These are phyloP conservation scores for Dactylellina cionopaga DNA, from an alignment of 2,329 filamentous ascomycete species.

Conservation along the genomic window DNA sequence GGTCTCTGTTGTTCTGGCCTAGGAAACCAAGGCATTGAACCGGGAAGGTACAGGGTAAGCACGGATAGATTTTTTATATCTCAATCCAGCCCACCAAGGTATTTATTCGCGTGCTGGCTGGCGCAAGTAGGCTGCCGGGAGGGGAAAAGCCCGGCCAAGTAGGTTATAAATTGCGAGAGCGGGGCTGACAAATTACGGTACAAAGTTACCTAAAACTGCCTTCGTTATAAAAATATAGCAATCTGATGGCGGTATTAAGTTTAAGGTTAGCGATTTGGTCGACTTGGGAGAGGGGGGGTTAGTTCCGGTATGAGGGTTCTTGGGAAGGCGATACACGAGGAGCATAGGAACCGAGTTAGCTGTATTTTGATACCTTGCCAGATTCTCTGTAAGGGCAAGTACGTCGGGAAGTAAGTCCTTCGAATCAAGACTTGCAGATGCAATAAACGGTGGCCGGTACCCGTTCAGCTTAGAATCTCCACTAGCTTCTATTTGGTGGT, in stretches of 20 bases:
- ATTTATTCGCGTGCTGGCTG: too few species aligned
- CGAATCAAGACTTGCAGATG: conserved; percentile 31
- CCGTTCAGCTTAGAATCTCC: conserved; percentile 25
- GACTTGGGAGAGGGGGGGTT: not conserved
- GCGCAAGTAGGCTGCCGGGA: too few species aligned
- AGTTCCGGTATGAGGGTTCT: not conserved
- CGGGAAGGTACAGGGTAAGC: conserved; percentile 25
- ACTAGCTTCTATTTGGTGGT: conserved; percentile 17
- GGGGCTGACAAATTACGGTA: too few species aligned
- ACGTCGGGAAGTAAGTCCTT: conserved; percentile 35
- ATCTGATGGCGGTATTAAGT: conserved; percentile 13
- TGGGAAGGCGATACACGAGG: not conserved
- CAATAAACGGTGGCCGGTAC: conserved; percentile 21
- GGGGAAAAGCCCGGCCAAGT: too few species aligned
- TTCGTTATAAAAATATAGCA: conserved; percentile 2
- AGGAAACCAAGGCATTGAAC: conserved; percentile 17
- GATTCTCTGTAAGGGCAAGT: conserved; percentile 12
- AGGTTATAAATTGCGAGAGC: too few species aligned
- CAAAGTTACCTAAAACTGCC: not conserved
- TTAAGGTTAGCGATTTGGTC: not conserved
- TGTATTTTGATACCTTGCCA: not conserved
- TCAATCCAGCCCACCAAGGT: too few species aligned
- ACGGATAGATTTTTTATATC: conserved; percentile 27
- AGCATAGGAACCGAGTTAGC: not conserved
- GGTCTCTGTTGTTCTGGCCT: conserved; percentile 18